Conservation (phyloP, 2,329 filamentous ascomycete species). For the Phyllosticta citrichinensis region DNA sequence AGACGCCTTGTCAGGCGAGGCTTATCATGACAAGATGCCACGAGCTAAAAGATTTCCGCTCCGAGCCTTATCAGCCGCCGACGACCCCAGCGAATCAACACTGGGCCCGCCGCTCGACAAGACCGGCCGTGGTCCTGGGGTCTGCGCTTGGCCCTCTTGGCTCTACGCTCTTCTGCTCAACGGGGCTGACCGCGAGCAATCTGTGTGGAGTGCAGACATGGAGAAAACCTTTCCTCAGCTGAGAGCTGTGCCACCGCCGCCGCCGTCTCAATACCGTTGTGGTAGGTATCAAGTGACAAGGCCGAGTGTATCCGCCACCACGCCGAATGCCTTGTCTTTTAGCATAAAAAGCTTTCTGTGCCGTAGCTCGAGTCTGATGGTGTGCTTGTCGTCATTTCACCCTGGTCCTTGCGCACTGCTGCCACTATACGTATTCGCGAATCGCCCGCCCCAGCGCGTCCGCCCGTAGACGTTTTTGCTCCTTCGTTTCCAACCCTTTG, state of each 20-base stretch:
- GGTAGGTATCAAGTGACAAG: not conserved
- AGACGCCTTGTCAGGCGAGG: not conserved
- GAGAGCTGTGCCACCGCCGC: not conserved
- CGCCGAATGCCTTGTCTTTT: not conserved
- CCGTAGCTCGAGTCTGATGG: not conserved
- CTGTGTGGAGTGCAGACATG: not conserved
- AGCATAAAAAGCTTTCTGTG: not conserved
- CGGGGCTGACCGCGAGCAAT: not conserved
- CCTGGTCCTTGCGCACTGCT: not conserved
- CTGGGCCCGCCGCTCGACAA: not conserved
- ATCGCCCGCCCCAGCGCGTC: not conserved
- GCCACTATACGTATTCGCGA: not conserved
- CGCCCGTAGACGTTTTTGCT: not conserved
- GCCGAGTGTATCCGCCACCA: not conserved
- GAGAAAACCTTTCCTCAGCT: not conserved
- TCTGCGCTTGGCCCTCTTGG: not conserved
- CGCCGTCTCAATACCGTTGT: not conserved
- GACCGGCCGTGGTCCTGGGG: not conserved
- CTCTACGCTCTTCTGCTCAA: not conserved
- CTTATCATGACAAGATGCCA: not conserved
- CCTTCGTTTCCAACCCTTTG: not conserved
- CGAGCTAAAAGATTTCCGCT: not conserved
- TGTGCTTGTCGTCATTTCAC: not conserved
- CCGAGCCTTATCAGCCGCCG: not conserved
- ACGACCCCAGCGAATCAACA: not conserved